Percentiles rank a stretch among this genome's conserved stretches.
Conservation (phyloP, 2,329 filamentous ascomycete species). For the Nannizziopsis arthrosporioides region DNA sequence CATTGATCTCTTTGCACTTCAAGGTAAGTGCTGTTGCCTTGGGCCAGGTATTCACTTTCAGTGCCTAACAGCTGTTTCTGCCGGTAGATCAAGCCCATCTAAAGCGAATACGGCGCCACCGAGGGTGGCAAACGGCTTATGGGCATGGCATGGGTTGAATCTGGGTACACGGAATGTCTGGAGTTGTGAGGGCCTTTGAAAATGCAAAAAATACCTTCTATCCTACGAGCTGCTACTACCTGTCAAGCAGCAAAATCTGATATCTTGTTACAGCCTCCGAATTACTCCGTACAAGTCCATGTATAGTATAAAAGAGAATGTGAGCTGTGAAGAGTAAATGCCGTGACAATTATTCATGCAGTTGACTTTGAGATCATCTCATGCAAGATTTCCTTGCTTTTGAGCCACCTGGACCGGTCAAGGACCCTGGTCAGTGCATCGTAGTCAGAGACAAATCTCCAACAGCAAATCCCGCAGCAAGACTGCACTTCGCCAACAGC, state of each 20-base stretch:
- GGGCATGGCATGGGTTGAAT: background rate
- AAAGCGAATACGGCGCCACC: slow-evolving; percentile 15
- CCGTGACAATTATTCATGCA: no score
- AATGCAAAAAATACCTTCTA: background rate
- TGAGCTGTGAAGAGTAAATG: no score
- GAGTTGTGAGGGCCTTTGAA: slow-evolving; percentile 2
- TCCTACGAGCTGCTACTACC: background rate
- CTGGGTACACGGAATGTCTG: slow-evolving; percentile 1
- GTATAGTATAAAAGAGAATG: no score
- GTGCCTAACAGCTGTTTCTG: background rate
- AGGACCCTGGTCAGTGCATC: background rate
- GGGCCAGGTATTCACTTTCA: background rate
- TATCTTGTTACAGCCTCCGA: no score
- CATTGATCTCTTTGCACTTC: slow-evolving; percentile 90
- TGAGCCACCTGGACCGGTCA: background rate
- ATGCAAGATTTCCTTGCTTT: background rate
- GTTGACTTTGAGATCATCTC: background rate
- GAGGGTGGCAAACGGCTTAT: slow-evolving; percentile 4
- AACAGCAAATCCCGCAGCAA: no score
- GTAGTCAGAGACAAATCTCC: background rate
- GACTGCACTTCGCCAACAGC: background rate
- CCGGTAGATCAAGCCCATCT: slow-evolving; percentile 41
- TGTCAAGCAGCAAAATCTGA: background rate
- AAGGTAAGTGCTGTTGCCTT: slow-evolving; percentile 48
- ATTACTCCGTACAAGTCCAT: no score